Evolutionary conservation across 2,329 filamentous ascomycete genomes (phyloP).

Genomic region (Xylaria polymorpha): DNA sequence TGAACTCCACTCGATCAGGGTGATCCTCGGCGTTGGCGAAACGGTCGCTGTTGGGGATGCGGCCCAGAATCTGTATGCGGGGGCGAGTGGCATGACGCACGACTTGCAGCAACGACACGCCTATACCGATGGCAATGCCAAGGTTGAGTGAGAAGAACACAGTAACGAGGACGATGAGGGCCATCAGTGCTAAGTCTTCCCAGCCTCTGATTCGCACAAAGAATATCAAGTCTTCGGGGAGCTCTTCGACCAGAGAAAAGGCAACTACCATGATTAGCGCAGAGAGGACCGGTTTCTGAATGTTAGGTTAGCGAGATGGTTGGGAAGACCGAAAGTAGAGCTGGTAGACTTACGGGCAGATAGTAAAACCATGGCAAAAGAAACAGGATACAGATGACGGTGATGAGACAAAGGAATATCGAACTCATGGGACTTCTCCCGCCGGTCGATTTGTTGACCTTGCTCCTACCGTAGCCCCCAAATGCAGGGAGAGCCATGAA

Average conservation of each 20-base stretch:
- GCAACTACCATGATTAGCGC: conserved; percentile 96
- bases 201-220: conserved; percentile 88
- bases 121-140: conserved; percentile 93
- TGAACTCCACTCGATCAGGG: conserved; percentile 81
- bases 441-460: conserved; percentile 92
- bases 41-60: conserved; percentile 82
- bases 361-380: conserved; percentile 94
- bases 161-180: conserved; percentile 88
- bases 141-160: conserved; percentile 95
- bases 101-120: conserved; percentile 87
- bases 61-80: conserved; percentile 94
- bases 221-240: conserved; percentile 90
- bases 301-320: conserved; percentile 23
- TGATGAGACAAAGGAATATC: conserved; percentile 84
- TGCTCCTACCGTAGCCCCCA: conserved; percentile 94
- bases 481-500: conserved; percentile 95
- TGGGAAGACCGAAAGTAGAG: background rate
- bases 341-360: conserved; percentile 76
- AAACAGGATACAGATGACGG: conserved; percentile 82
- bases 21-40: conserved; percentile 88
- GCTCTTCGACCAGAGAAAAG: conserved; percentile 94
- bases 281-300: conserved; percentile 90
- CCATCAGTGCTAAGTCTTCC: conserved; percentile 87
- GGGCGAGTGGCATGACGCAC: conserved; percentile 91
- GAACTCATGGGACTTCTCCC: conserved; percentile 95